phyloP scores from a whole-genome alignment of 2,329 filamentous ascomycete species.

The Phyllosticta capitalensis region DNA sequence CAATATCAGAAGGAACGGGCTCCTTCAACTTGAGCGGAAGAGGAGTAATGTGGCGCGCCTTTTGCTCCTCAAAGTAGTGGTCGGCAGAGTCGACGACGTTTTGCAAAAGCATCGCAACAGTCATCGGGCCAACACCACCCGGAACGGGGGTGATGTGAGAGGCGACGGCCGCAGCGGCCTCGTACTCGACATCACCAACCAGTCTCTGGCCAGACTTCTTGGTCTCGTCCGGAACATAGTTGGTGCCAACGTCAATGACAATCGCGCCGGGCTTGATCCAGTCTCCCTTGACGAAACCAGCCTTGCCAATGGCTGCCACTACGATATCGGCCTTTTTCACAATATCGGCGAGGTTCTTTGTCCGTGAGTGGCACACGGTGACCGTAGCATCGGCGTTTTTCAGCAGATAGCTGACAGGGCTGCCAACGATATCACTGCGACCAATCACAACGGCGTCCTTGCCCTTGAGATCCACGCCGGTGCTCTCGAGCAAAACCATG shows the following conservation, averaged over 20 bases:
- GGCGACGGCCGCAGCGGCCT: conserved; percentile 72
- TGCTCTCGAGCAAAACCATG: conserved; percentile 81
- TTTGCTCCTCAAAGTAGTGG: conserved; percentile 72
- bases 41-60: conserved; percentile 67
- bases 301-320: conserved; percentile 81
- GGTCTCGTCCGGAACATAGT: conserved; percentile 79
- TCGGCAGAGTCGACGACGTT: conserved; percentile 87
- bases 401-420: conserved; percentile 89
- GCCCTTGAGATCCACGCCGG: conserved; percentile 71
- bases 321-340: conserved; percentile 82
- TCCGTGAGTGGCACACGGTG: conserved; percentile 90
- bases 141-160: conserved; percentile 94
- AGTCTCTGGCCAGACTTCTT: conserved; percentile 90
- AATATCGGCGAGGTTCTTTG: conserved; percentile 59
- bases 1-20: conserved; percentile 93
- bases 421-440: conserved; percentile 93
- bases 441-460: conserved; percentile 94
- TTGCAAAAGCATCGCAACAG: conserved; percentile 92
- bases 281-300: conserved; percentile 83
- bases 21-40: conserved; percentile 70
- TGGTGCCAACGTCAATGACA: conserved; percentile 95
- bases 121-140: conserved; percentile 96
- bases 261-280: conserved; percentile 94
- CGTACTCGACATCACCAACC: conserved; percentile 91
- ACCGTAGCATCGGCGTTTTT: conserved; percentile 96